A percentile compares a stretch with the other conserved stretches of the same genome.
These are phyloP conservation scores for Colletotrichum truncatum DNA, from an alignment of 2,329 filamentous ascomycete genomes.

Conservation along the genomic window DNA sequence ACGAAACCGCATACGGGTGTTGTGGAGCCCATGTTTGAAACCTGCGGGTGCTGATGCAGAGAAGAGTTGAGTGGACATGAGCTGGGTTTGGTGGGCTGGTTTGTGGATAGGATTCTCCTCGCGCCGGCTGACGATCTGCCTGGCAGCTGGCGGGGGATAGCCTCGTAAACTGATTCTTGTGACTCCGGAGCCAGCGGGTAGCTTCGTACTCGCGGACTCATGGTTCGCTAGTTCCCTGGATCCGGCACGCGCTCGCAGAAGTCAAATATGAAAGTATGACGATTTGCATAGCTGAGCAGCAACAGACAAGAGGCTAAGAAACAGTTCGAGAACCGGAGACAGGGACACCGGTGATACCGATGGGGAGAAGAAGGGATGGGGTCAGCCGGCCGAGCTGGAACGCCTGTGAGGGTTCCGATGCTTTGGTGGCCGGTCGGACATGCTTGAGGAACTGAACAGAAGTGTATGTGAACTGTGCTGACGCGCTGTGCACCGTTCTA, in stretches of 20 bases:
- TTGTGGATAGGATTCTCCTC: constrained; percentile 16
- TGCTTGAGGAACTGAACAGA: constrained; percentile 1
- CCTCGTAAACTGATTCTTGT: not conserved
- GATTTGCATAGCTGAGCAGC: constrained; percentile 26
- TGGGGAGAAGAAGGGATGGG: constrained; percentile 1
- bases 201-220: constrained; percentile 19
- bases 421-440: constrained; percentile 18
- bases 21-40: constrained; percentile 29
- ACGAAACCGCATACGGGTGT: constrained; percentile 40
- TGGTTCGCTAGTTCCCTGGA: constrained; percentile 20
- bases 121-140: constrained; percentile 8
- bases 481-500: not conserved
- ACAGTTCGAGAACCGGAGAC: constrained; percentile 13
- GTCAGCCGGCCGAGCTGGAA: constrained; percentile 2
- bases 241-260: constrained; percentile 23
- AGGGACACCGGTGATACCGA: constrained; percentile 11
- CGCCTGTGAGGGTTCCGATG: constrained; percentile 19
- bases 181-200: constrained; percentile 24
- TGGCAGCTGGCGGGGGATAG: constrained; percentile 10
- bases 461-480: not conserved
- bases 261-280: constrained; percentile 30
- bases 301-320: constrained; percentile 4
- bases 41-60: constrained; percentile 28
- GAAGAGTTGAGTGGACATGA: constrained; percentile 19
- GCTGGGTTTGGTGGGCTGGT: not conserved